Base-by-base conservation (phyloP, 2,329 filamentous ascomycete species). In the Pseudogymnoascus sp. region DNA sequence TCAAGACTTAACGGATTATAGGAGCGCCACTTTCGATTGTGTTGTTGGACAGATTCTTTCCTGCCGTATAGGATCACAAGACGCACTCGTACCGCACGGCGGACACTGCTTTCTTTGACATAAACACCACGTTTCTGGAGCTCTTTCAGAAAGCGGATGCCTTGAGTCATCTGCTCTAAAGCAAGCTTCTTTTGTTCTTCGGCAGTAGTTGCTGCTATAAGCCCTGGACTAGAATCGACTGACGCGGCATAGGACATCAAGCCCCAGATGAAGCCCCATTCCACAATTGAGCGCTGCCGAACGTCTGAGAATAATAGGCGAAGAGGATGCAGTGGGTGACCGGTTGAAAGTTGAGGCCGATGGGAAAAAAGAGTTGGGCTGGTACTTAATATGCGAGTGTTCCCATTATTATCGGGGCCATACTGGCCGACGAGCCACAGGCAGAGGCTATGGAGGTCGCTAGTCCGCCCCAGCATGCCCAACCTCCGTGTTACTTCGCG, bases 401-500 rank as follows among this genome's bases (percentile, higher is more conserved):
- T 14, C 11, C 35, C 59, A n/a, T 32, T 61, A 22, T 18, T 59
- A n/a, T 38, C 62, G 8, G 64, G 61, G 25, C 64, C 61, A 37
- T 81, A 80, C 60, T 73, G 72, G 8, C 67, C 67, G 6, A 76
- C 74, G 3, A 88, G 74, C 57, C 66, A 69, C 5, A 81, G 77
- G 81, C 43, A 80, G 65, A 85, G 73, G 20, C 76, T 75, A 62
- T 76, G 74, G 6, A 87, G 72, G 32, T 81, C 79, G 12, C 77
- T 68, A 67, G 83, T 77, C 14, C 77, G 74, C 6, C 78, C 74
- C 7, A 74, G 69, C 80, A 84, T 86, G 3, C 84, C 85, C 50
- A 82, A 77, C 28, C 84, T 78, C 50, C 81, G 81, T 41, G 88
- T 67, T 8, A 85, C 74, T 67, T 87, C 83, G 54, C 73, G 71